Evolutionary conservation across 2,329 filamentous ascomycete species (phyloP), one percentile per base, ranked within the genome.

Genomic region (Chaetomiaceae sp.): DNA sequence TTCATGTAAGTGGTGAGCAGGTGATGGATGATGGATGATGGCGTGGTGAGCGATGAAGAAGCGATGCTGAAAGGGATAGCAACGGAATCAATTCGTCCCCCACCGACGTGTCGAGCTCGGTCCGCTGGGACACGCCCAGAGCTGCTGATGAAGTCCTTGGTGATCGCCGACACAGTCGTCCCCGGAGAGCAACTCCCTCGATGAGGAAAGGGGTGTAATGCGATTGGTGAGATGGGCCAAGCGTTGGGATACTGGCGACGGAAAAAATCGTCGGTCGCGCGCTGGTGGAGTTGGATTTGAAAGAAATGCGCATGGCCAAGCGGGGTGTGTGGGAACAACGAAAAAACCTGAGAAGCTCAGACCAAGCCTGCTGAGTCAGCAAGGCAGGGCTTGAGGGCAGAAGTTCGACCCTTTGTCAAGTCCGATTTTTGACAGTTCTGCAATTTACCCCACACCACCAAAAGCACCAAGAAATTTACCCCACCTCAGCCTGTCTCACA

Each of bases 191-290:
- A 29, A 37, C 36, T 23, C 20, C 11, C 34, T 17, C 31, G 51
- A 54, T 27, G 47, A 15, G 9, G 42, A 57, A 56, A 50, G 45
- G 47, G 55, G 55, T 61, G 59, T 63, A 46, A 58, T 57, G 43
- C 58, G 27, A 65, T 64, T 65, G 63, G 62, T 56, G 59, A 53
- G 53, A 47, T 44, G n/a, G 27, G 47, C 51, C 36, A 51, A 53
- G 47, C 37, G 31, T 12, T 50, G 45, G 51, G 61, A 64, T 64
- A 64, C 62, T 63, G 61, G 60, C 46, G 56, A 42, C 20, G 34
- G 55, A 36, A 42, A 50, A 50, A 53, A 51, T 39, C 40, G 50
- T 52, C 40, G 33, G 49, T 47, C 25, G 19, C 15, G 27, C 9
- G 38, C 12, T 47, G 57, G 34, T 50, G 57, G 54, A 50, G 52